A percentile compares a stretch with the other conserved stretches of the same genome.
These are phyloP conservation scores for Tarenaya hassleriana DNA, from an alignment of 345 rosid species.

Conservation along the genomic window DNA sequence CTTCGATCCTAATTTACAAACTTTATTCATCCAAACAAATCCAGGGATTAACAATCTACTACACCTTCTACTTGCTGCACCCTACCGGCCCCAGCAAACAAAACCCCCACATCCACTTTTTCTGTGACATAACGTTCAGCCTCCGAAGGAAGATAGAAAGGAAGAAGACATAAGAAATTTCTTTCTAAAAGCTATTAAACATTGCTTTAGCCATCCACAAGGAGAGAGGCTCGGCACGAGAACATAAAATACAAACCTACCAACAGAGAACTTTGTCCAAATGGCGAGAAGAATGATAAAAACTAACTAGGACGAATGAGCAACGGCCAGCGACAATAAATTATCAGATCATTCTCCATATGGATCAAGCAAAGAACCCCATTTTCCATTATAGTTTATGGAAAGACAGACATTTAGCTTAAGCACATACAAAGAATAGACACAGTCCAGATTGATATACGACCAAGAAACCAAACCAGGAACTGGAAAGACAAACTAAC, in stretches of 20 bases:
- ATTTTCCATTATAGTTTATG: neutral
- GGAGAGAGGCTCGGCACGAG: neutral
- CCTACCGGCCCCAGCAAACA: no score
- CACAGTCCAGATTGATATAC: neutral
- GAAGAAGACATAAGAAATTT: no score
- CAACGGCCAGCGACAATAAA: neutral
- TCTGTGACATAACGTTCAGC: no score
- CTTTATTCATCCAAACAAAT: neutral
- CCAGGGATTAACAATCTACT: no score
- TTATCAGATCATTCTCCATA: neutral
- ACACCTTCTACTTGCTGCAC: no score
- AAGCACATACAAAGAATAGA: neutral
- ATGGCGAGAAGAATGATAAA: neutral
- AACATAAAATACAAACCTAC: neutral
- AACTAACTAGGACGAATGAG: neutral
- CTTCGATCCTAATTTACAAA: neutral
- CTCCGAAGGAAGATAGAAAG: no score
- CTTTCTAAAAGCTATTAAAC: no score
- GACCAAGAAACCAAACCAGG: neutral
- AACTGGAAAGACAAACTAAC: constrained; percentile 31
- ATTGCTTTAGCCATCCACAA: no score
- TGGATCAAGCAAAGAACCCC: neutral
- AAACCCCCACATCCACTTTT: no score
- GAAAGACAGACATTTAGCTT: no score
- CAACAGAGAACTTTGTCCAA: neutral